Evolutionary conservation across 495 filamentous ascomycete genomes (phyloP), one percentile per base, ranked within the genome.

Genomic region (Talaromyces trachyspermus): DNA sequence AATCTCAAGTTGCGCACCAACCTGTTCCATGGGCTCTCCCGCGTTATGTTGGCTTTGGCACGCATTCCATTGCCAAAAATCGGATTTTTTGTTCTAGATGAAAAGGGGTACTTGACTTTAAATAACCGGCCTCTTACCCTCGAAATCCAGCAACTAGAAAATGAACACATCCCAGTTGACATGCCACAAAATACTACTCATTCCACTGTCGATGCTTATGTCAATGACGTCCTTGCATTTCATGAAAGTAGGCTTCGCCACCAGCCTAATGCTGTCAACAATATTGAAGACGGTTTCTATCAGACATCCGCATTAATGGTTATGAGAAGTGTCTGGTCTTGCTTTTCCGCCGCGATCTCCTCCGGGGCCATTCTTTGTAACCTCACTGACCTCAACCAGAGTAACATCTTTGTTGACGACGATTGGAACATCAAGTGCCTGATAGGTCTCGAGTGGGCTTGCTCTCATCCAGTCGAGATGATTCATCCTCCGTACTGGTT

Each of bases 381-480:
- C n/a, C 47, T 66, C 30, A 64, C 59, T 2, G 63, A 64, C 48
- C 27, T 66, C 40, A 49, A 66, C 46, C 50, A 43, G 44, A 62
- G 54, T 38, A 69, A 66, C 33, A 60, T 64, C 14, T 56, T 60
- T 47, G 57, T 60, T 35, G 57, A 62, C 32, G 36, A 52, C 3
- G 29, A 57, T 12, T 58, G 53, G 54, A 51, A 56, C 19, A 61
- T 59, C 26, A 54, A 23, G 3, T 59, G 36, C 36, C 18, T 66
- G 4, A 49, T 64, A 9, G 57, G 64, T 35, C 45, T 58, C 9
- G 59, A 66, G 53, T 66, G 49, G 57, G 55, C 54, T 8, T 66
- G 54, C 38, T 55, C 54, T 24, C 37, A 43, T 1, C 61, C 58
- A 11, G 42, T 56, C 3, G 54, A 63, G 44, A 54, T 61, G 48